Evolutionary conservation across 805 yeast species (phyloP).

Genomic region (Cyberlindnera mycetangii): DNA sequence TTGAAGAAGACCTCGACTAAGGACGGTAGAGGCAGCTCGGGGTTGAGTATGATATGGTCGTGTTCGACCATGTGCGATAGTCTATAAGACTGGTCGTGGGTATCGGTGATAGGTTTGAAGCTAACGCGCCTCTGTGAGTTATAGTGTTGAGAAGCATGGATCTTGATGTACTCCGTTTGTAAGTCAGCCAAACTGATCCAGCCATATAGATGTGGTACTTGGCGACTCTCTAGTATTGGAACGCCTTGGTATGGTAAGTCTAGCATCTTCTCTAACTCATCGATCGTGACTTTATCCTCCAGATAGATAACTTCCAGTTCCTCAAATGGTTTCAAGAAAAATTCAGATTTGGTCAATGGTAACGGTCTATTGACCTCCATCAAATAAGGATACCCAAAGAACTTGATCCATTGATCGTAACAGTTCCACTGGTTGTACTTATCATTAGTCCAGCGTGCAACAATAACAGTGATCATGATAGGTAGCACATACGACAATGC

Average conservation of each 20-base stretch:
- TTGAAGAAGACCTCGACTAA: conserved; percentile 29
- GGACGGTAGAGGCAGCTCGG: conserved; percentile 25
- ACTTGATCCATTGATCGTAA: conserved; percentile 56
- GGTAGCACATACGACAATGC: conserved; percentile 83
- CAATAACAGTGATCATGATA: conserved; percentile 78
- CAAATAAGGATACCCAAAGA: conserved; percentile 40
- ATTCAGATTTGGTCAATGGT: conserved; percentile 35
- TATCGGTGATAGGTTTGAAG: not conserved
- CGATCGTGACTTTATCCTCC: conserved; percentile 32
- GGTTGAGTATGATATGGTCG: conserved; percentile 17
- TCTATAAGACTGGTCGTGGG: conserved; percentile 1
- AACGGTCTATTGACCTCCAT: conserved; percentile 39
- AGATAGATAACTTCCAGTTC: conserved; percentile 29
- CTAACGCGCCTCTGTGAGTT: not conserved
- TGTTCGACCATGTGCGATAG: conserved; percentile 20
- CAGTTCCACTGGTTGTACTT: conserved; percentile 55
- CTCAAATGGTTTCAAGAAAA: conserved; percentile 34
- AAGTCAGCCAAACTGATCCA: conserved; percentile 40
- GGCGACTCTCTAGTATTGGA: conserved; percentile 40
- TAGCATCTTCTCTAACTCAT: conserved; percentile 24
- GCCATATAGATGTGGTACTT: conserved; percentile 38
- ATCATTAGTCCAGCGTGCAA: conserved; percentile 72
- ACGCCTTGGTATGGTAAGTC: conserved; percentile 34
- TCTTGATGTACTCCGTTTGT: conserved; percentile 22
- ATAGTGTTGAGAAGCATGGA: conserved; percentile 8